Base-by-base conservation (phyloP, 805 yeast genomes). In the Suhomyces sp. region DNA sequence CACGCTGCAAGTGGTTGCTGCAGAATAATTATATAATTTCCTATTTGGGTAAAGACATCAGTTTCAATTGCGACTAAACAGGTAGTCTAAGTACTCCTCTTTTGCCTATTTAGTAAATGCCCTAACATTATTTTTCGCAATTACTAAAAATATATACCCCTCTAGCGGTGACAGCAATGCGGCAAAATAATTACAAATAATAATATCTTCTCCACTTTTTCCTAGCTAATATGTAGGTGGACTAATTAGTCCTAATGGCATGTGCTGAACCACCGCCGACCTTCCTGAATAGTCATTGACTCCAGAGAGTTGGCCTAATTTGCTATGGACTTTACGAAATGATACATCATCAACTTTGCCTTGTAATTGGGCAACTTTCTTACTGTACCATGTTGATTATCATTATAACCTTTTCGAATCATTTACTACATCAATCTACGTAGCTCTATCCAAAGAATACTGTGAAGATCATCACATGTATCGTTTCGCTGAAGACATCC, bases 81-180 rank as follows among this genome's bases (percentile, higher is more conserved):
- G 50, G 53, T 7, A 50, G 23, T 17, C 22, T 41, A 44, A 46
- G 26, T 33, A 27, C 54, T 49, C 55, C 59, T n/a, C 54, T 54
- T 55, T 57, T 51, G 23, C 59, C 56, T 31, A 36, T 17, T 49
- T 35, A 29, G 60, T 54, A 41, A 55, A 49, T 35, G 12, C 29
- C 24, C 7, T 15, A 27, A n/a, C n/a, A 19, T 5, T 46, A 46
- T 24, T 46, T 33, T 31, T n/a, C 17, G 5, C 26, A 13, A 10
- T 31, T 31, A 22, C 26, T 23, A 22, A 17, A 38, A 38, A 17
- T 38, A 17, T 13, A 10, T 24, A 31, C 27, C 35, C 26, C 19
- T 44, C 8, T 15, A 12, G 47, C 24, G 17, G 48, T 27, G 36
- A 26, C 47, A 26, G 42, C 42, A 38, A 4, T 38, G 42, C 42